Base-by-base conservation (phyloP, 345 rosid genomes). In the Diplotaxis tenuifolia region DNA sequence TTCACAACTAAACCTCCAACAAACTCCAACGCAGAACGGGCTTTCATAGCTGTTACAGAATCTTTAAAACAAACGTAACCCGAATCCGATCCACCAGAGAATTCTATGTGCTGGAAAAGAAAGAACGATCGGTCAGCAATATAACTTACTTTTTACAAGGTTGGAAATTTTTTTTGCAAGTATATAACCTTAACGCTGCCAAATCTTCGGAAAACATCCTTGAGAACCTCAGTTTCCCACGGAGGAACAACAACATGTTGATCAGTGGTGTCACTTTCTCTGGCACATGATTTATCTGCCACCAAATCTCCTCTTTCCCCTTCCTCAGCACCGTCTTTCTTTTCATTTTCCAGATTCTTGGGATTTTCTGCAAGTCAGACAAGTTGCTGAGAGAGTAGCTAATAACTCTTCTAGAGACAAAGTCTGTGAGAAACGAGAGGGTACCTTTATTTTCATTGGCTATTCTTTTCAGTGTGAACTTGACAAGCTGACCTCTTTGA, bases 41-140 rank as follows among this genome's bases (percentile, higher is more conserved):
- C 84, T 75, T 84, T 86, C 70, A 68, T 73, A 21, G 82, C 84
- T 74, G 83, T 79, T 68, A 80, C 85, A 36, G 87, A 75, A 62
- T 75, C 70, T 42, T 68, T 77, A 70, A 82, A 86, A 68, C 84
- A 68, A 53, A 81, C 19, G 57, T 72, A 85, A 38, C 85, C 88
- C 11, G 80, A 69, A 21, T 79, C 76, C 28, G 68, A 80, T 58
- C 88, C 88, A 18, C 71, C 59, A 66, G 75, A 75, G 77, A 72
- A 78, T 67, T 83, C 85, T 57, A 85, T 55, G 53, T 54, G 78
- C 86, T 84, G 75, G 67, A 68, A 29, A 64, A 63, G 20, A n/a
- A 56, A 7, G n/a, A 18, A 45, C 45, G 58, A 29, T 28, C 1
- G 38, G 9, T 65, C 27, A 57, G 11, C 20, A 21, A 31, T 53